Evolutionary conservation across 2,329 filamentous ascomycete species (phyloP).

Genomic region (Fusarium haematococcum): DNA sequence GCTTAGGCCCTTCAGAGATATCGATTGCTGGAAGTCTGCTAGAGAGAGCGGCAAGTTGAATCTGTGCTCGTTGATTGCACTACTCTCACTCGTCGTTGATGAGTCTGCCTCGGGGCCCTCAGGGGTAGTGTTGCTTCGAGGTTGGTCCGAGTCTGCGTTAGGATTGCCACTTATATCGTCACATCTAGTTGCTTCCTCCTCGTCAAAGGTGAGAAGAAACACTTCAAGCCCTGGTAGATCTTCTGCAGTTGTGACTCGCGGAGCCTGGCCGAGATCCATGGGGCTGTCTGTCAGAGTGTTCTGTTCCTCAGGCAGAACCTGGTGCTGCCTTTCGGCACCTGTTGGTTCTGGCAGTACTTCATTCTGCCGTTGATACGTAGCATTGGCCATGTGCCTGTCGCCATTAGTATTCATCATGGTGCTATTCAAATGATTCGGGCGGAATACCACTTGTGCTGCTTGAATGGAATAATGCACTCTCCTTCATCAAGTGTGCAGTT

Average conservation of each 20-base stretch:
- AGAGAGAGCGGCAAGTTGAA: neutral
- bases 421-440: neutral
- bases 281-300: neutral
- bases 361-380: neutral
- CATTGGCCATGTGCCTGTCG: neutral
- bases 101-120: neutral
- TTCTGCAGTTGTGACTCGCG: neutral
- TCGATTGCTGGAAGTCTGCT: neutral
- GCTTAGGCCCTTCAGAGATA: neutral
- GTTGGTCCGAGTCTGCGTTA: neutral
- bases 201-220: neutral
- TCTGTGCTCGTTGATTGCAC: neutral
- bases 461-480: neutral
- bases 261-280: neutral
- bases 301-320: neutral
- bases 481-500: neutral
- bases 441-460: neutral
- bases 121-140: neutral
- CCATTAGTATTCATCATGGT: neutral
- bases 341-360: no score
- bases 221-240: neutral
- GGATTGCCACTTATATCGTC: neutral
- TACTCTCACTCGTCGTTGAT: neutral
- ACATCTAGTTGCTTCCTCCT: neutral
- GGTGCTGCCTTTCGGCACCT: neutral